Base-by-base conservation (phyloP, 495 filamentous ascomycete genomes). In the Xylaria cubensis region DNA sequence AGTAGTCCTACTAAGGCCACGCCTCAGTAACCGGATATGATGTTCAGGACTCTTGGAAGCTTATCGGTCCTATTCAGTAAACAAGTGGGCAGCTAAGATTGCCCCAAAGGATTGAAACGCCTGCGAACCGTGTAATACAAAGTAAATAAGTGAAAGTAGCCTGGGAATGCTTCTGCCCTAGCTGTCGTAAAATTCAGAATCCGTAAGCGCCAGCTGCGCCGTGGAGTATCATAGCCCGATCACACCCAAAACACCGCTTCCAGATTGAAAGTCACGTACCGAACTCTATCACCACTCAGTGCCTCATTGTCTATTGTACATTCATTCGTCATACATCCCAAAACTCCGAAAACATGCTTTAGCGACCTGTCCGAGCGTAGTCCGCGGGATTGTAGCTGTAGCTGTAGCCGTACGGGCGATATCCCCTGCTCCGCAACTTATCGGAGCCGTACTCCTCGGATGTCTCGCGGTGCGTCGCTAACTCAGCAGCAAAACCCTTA, bases 311-410 rank as follows among this genome's bases (percentile, higher is more conserved):
- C 36, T 53, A 67, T 34, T 51, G 12, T 53, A 67, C 65, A 67
- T 46, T 36, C 21, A 42, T 67, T 34, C 39, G 46, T 69, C 26
- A n/a, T 50, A 34, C 41, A 62, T 29, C 34, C n/a, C 41, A 5
- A 17, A 36, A 0, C 0, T 29, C 66, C 2, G 17, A n/a, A 41
- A 46, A 24, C 19, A 21, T n/a, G 24, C 2, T 59, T 66, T 63
- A 64, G 3, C 70, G 75, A 29, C 73, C 64, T 5, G 73, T 53
- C 66, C 80, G 79, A 12, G 79, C 82, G 29, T 84, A 86, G 69
- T 86, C 82, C 2, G 82, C 80, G 9, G 84, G 83, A 66, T 85
- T 86, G 66, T 86, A 86, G 1, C 76, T 76, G 3, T 79, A 78
- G n/a, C 76, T 76, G 3, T 79, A 78, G n/a, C 75, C 72, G 1